Evolutionary conservation across 139 green algal species (phyloP), one percentile per base, ranked within the genome.

Genomic region (Closterium sp.): DNA sequence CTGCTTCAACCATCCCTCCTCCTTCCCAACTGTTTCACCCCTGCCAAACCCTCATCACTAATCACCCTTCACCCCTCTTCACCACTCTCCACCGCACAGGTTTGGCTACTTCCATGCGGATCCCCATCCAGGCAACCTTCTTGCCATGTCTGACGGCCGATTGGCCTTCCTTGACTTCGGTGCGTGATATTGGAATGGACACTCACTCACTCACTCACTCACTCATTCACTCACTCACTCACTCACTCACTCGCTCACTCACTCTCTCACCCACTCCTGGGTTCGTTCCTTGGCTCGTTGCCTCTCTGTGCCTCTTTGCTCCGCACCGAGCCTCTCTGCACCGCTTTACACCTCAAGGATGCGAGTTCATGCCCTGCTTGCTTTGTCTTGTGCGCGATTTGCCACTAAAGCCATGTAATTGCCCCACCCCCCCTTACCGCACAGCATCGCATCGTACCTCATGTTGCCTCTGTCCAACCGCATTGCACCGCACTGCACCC

Each of bases 351-450:
- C 42, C 42, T 62, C 42, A n/a, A n/a, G n/a, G n/a, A n/a, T n/a
- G n/a, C n/a, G n/a, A n/a, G n/a, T n/a, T n/a, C n/a, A n/a, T n/a
- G n/a, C n/a, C n/a, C n/a, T n/a, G n/a, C n/a, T n/a, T n/a, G n/a
- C n/a, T n/a, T n/a, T n/a, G n/a, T n/a, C 27, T 87, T 94, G 95
- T 30, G 96, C 97, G 4, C 91, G 97, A 2, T 98, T 97, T 88
- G 10, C 97, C 92, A 98, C 98, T 91, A 96, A 98, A 95, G 96
- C 27, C 27, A n/a, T 4, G 4, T 3, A 3, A 28, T 10, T n/a
- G 45, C 45, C 45, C 45, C 45, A 70, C 45, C 5, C 9, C 11
- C 4, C 9, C 9, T 2, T 13, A 17, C 28, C 21, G 11, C n/a
- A 31, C n/a, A 7, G 27, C 27, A 38, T 4, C 32, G 4, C 32